phyloP scores from a whole-genome alignment of 495 filamentous ascomycete genomes.

The Daldinia bambusicola region DNA sequence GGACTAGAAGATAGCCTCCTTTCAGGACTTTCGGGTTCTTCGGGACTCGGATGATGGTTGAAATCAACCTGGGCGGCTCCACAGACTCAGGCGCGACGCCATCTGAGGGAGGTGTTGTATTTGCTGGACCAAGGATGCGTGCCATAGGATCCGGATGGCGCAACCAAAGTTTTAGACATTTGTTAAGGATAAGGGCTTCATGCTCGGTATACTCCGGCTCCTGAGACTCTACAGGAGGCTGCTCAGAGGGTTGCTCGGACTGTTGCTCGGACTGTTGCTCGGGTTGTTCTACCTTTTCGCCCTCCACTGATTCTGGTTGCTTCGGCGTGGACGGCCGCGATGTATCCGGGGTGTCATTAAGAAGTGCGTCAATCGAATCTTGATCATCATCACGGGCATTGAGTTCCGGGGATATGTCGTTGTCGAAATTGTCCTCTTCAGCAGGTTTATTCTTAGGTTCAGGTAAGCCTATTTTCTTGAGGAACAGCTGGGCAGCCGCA shows the following conservation, averaged over 20 bases:
- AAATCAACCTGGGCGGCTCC: slow-evolving; percentile 66
- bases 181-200: slow-evolving; percentile 69
- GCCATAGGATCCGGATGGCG: slow-evolving; percentile 77
- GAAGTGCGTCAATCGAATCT: slow-evolving; percentile 51
- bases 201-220: slow-evolving; percentile 62
- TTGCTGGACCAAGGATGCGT: slow-evolving; percentile 76
- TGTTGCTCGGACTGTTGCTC: slow-evolving; percentile 4
- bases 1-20: slow-evolving; percentile 83
- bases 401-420: slow-evolving; percentile 46
- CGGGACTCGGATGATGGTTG: slow-evolving; percentile 73
- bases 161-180: slow-evolving; percentile 81
- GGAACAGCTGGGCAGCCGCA: slow-evolving; percentile 76
- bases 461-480: slow-evolving; percentile 60
- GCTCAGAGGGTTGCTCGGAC: slow-evolving; percentile 27
- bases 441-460: slow-evolving; percentile 38
- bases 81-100: slow-evolving; percentile 60
- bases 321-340: slow-evolving; percentile 49
- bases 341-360: slow-evolving; percentile 58
- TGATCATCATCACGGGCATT: slow-evolving; percentile 45
- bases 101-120: slow-evolving; percentile 77
- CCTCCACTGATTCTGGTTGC: slow-evolving; percentile 32
- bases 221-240: slow-evolving; percentile 26
- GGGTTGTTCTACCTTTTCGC: slow-evolving; percentile 22
- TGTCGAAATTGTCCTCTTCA: slow-evolving; percentile 54
- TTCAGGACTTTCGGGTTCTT: slow-evolving; percentile 82